Base-by-base conservation (phyloP, 2,329 filamentous ascomycete genomes). In the Trichoderma sp. region DNA sequence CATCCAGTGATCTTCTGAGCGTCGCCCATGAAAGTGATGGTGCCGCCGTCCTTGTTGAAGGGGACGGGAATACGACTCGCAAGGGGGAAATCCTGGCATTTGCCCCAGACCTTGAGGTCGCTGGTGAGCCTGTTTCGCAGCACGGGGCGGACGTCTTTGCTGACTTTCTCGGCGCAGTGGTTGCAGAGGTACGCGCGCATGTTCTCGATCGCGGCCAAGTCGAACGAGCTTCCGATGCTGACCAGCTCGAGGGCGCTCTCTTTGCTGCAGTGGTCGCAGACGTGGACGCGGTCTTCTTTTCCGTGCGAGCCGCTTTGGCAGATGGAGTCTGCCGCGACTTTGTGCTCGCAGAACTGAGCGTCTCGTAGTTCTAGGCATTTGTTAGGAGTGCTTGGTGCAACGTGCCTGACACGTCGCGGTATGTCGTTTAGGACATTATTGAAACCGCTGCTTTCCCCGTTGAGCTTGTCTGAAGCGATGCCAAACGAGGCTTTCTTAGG, bases 141-240 rank as follows among this genome's bases (percentile, higher is more conserved):
- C 28, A 73, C 26, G 8, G 65, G 72, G 2, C 55, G n/a, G 1
- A 50, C 47, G 3, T 68, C 67, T 4, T 39, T 9, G 23, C 74
- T 71, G 5, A 75, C 62, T 6, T 30, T 28, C 1, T 50, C 23
- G 12, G 77, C 65, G 73, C 83, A 84, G 0, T 32, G 30, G 12
- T 58, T 34, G 73, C 83, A 84, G 5, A 81, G 76, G 74, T 81
- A 83, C 53, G 77, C 77, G 4, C 83, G 79, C 76, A 83, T 78
- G 36, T 39, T 61, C n/a, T 79, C 34, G n/a, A 82, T 69, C 5
- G 17, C 23, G 11, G 20, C 34, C 1, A 70, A 72, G 47, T 79
- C 50, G 50, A 23, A 50, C 9, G 72, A 53, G n/a, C 63, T 69
- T 1, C 70, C 8, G 7, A 58, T 71, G 1, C 67, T 17, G 43